phyloP scores from a whole-genome alignment of 73 alveolate species.

The Tetrahymena thermophila region DNA sequence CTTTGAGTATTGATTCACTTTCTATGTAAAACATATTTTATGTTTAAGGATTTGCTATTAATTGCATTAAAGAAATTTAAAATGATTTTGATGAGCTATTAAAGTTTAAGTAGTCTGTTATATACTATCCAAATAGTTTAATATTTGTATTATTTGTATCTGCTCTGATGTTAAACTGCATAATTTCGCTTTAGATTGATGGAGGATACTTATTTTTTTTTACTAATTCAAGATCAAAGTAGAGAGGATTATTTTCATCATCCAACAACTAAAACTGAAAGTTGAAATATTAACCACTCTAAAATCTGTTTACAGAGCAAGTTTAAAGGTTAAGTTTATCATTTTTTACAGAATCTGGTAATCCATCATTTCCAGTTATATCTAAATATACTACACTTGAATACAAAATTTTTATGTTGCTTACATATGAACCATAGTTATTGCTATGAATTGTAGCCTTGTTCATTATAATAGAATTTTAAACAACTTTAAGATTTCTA shows the following conservation, averaged over 20 bases:
- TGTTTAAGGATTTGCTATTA: not conserved
- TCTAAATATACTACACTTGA: not conserved
- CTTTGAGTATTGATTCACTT: not conserved
- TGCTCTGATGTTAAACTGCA: not conserved
- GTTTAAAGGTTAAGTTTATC: not conserved
- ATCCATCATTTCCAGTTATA: not conserved
- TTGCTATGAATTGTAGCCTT: not conserved
- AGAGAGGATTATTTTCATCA: not conserved
- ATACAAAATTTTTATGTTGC: not conserved
- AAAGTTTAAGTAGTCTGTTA: not conserved
- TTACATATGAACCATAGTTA: not conserved
- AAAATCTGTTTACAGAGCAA: not conserved
- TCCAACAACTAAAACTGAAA: not conserved
- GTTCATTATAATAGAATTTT: not conserved
- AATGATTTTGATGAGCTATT: not conserved
- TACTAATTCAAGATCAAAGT: not conserved
- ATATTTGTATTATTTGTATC: not conserved
- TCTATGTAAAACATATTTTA: not conserved
- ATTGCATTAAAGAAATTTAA: not conserved
- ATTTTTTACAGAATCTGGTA: not conserved
- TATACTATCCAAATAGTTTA: not conserved
- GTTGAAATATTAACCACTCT: not conserved
- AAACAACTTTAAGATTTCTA: not conserved
- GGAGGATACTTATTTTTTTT: not conserved
- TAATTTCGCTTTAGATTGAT: not conserved